Evolutionary conservation across 352 stramenopile species (phyloP), one percentile per base, ranked within the genome.

Genomic region (Phytophthora sansomeana): DNA sequence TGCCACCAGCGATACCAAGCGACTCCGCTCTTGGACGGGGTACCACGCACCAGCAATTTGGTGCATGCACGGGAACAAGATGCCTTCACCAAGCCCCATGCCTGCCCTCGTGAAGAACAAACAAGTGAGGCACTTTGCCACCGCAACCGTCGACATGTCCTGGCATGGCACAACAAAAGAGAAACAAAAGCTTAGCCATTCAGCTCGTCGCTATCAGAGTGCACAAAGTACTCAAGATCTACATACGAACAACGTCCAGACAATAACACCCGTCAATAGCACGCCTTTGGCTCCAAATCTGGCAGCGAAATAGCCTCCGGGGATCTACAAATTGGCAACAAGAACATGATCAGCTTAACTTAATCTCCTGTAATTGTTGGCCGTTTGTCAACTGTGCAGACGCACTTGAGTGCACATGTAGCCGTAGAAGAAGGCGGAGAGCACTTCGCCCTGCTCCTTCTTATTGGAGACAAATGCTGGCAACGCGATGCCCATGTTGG

Each of bases 41-140:
- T 95, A 96, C 87, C 85, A 95, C 19, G 87, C 80, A 28, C 83
- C 80, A n/a, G 84, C 74, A 63, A 96, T 85, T 73, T 94, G 85
- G 52, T 96, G 87, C 89, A 96, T 93, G 51, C 87, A 96, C 29
- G 89, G 89, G 51, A 96, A 96, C 32, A 96, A 64, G 43, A 96
- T 93, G 32, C 89, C 89, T 52, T 96, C 89, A 50, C 89, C 89
- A 28, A 96, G 75, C 1, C 89, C 89, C 89, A 96, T 96, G 11
- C 83, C 84, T 1, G 80, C 78, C 54, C 89, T 87, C 14, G 82
- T 87, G 38, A 93, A 68, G 66, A 90, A 95, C 26, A 96, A 75
- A n/a, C 74, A 79, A 33, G 74, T 78, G 21, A 91, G 74, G 69
- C 72, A 86, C 46, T 81, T 82, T 3, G 84, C 75, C 36, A 83